These are phyloP conservation scores for Erythrophleum fordii DNA, from an alignment of 306 rosid genomes.

Conservation along the genomic window DNA sequence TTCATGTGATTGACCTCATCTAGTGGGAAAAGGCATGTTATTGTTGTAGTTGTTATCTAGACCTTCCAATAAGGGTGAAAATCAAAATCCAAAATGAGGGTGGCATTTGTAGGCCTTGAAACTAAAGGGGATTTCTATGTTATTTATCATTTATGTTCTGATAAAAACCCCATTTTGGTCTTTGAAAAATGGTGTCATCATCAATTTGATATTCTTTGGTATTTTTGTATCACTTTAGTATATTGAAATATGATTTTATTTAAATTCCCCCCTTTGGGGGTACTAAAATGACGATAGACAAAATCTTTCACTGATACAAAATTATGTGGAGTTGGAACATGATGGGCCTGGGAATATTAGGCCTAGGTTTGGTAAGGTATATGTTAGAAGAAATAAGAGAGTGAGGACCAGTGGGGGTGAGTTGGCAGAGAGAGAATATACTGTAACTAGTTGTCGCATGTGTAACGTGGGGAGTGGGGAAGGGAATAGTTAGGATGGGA, in stretches of 20 bases:
- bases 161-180: background rate
- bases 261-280: background rate
- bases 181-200: background rate
- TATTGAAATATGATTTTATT: background rate
- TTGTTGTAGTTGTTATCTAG: no score
- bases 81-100: constrained; percentile 22
- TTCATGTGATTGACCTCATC: no score
- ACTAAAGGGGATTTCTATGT: background rate
- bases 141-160: background rate
- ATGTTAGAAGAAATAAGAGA: no score
- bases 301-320: background rate
- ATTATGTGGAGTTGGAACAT: background rate
- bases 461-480: no score
- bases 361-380: no score
- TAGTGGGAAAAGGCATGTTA: no score
- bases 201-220: background rate
- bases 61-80: constrained; percentile 26
- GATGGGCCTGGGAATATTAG: no score
- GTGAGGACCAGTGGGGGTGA: no score
- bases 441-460: no score
- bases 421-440: no score
- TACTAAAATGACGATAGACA: background rate
- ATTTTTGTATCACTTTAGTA: background rate
- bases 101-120: constrained; percentile 23
- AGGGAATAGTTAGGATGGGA: no score